A percentile compares a stretch with the other conserved stretches of the same genome.
These are phyloP conservation scores for Yamadazyma nakazawae DNA, from an alignment of 805 yeast species.

Conservation along the genomic window DNA sequence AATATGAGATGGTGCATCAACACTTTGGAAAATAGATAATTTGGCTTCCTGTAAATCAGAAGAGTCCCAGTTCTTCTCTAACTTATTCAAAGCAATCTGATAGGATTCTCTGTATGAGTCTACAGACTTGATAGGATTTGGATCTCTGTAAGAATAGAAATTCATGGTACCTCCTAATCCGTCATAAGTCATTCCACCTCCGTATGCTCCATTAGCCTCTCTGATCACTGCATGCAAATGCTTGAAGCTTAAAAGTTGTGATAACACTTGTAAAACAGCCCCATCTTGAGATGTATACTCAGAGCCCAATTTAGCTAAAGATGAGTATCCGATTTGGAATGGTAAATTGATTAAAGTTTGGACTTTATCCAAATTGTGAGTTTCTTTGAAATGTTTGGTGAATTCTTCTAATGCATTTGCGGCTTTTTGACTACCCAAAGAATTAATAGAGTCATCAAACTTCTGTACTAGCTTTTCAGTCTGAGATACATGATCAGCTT, in stretches of 20 bases:
- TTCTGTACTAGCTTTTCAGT: conserved; percentile 34
- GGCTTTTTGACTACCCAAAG: conserved; percentile 1
- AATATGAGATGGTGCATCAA: conserved; percentile 87
- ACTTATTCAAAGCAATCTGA: conserved; percentile 35
- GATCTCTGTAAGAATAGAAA: conserved; percentile 91
- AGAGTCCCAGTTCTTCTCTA: conserved; percentile 49
- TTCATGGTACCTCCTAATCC: conserved; percentile 77
- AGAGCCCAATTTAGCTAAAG: conserved; percentile 64
- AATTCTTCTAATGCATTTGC: conserved; percentile 17
- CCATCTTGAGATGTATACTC: conserved; percentile 70
- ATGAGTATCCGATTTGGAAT: conserved; percentile 83
- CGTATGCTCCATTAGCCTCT: conserved; percentile 97
- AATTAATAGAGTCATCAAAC: conserved; percentile 27
- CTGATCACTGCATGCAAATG: conserved; percentile 85
- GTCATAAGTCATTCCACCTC: conserved; percentile 87
- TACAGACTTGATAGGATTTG: conserved; percentile 72
- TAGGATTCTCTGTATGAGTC: conserved; percentile 55
- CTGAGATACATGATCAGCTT: conserved; percentile 32
- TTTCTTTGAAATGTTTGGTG: conserved; percentile 14
- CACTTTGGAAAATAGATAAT: conserved; percentile 81
- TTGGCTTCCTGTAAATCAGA: conserved; percentile 85
- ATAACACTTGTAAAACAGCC: conserved; percentile 77
- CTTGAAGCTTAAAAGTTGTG: conserved; percentile 78
- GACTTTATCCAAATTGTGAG: conserved; percentile 12
- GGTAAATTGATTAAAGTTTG: conserved; percentile 66